Percentiles rank a stretch among this genome's conserved stretches.
Conservation (phyloP, 2,329 filamentous ascomycete genomes). For the Penicillium hordei region DNA sequence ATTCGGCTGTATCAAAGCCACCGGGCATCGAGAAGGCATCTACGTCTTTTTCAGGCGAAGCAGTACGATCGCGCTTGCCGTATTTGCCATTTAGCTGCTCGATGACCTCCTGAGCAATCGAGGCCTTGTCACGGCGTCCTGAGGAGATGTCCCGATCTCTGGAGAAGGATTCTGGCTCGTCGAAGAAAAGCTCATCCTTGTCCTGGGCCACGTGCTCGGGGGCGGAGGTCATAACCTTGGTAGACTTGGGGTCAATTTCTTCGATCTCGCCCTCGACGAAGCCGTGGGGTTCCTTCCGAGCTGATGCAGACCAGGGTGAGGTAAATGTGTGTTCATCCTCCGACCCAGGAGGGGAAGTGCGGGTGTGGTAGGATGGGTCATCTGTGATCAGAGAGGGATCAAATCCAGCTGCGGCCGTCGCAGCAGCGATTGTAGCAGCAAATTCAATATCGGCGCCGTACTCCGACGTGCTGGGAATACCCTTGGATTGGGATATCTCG, state of each 20-base stretch:
- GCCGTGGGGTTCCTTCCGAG: constrained; percentile 45
- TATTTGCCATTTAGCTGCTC: constrained; percentile 26
- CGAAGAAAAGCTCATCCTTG: constrained; percentile 18
- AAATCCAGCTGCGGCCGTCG: constrained; percentile 67
- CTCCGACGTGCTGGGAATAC: constrained; percentile 20
- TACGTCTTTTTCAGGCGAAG: constrained; percentile 17
- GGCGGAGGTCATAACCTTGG: constrained; percentile 13
- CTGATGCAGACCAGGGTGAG: constrained; percentile 52
- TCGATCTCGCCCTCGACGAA: constrained; percentile 53
- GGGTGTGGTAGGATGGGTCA: constrained; percentile 62
- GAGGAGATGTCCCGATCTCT: constrained; percentile 4
- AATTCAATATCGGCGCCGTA: constrained; percentile 70
- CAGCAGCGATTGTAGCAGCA: constrained; percentile 67
- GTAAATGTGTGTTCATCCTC: constrained; percentile 56
- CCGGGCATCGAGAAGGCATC: constrained; percentile 35
- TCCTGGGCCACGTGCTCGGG: constrained; percentile 15
- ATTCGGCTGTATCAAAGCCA: constrained; percentile 28
- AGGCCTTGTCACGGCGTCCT: constrained; percentile 10
- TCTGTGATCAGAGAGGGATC: constrained; percentile 69
- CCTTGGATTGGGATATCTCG: constrained; percentile 7
- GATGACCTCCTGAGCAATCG: constrained; percentile 28
- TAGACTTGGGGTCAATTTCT: constrained; percentile 41
- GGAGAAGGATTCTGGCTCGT: constrained; percentile 22
- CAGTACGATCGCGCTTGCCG: constrained; percentile 13
- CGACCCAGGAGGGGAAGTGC: constrained; percentile 63